Evolutionary conservation across 805 yeast species (phyloP).

Genomic region (Metschnikowia baotianmanensis): DNA sequence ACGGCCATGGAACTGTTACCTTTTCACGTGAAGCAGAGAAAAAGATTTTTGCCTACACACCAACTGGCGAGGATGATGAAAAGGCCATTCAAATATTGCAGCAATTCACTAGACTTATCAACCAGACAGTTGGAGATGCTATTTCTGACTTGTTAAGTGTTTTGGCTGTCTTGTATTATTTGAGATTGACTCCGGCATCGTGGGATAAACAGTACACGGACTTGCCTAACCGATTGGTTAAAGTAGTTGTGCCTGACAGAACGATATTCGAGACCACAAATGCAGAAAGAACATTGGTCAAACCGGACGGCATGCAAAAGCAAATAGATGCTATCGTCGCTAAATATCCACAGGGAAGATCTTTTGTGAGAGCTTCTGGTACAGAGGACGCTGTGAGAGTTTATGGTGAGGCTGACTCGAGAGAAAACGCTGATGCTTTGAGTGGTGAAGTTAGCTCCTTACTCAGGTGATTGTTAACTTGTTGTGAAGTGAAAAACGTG

Average conservation of each 20-base stretch:
- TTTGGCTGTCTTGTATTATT: conserved; percentile 56
- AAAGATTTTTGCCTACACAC: conserved; percentile 30
- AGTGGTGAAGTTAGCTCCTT: conserved; percentile 28
- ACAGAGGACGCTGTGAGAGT: conserved; percentile 97
- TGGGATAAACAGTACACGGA: conserved; percentile 83
- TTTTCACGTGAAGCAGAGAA: conserved; percentile 56
- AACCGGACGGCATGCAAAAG: conserved; percentile 75
- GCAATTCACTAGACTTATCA: conserved; percentile 68
- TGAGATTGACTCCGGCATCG: conserved; percentile 55
- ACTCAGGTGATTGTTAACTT: conserved; percentile 13
- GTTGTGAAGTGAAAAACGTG: too few species aligned
- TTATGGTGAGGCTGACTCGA: conserved; percentile 78
- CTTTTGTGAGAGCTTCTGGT: conserved; percentile 95
- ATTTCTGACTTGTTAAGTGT: conserved; percentile 87
- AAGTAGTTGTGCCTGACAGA: conserved; percentile 83
- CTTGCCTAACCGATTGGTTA: conserved; percentile 80
- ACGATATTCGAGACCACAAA: conserved; percentile 76
- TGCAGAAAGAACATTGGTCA: conserved; percentile 79
- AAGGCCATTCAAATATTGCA: conserved; percentile 53
- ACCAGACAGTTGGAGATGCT: conserved; percentile 98
- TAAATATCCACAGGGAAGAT: conserved; percentile 61
- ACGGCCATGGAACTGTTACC: conserved; percentile 97
- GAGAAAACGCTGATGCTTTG: conserved; percentile 30
- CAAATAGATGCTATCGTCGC: conserved; percentile 65
- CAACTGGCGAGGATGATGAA: conserved; percentile 40